Conservation (phyloP, 108 stramenopile species). For the Cylindrotheca fusiformis region DNA sequence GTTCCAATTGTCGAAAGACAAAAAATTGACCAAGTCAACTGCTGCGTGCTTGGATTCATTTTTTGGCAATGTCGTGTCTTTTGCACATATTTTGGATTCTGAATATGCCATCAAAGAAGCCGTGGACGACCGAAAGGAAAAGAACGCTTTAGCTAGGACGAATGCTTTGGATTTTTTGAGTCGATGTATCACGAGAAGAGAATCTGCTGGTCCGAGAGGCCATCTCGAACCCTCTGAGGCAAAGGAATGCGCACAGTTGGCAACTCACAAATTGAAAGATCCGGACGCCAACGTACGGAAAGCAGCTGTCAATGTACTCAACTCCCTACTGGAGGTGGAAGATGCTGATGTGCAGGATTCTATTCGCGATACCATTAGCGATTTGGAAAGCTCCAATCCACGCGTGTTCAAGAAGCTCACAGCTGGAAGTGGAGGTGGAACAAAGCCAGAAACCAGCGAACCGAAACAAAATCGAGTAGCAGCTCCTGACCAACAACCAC, state of each 20-base stretch:
- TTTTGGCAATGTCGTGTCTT: conserved; percentile 77
- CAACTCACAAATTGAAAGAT: conserved; percentile 59
- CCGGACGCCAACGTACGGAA: conserved; percentile 74
- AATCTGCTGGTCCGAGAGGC: conserved; percentile 52
- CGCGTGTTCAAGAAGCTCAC: conserved; percentile 68
- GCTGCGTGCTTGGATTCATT: conserved; percentile 62
- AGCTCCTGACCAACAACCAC: too few relatives aligned
- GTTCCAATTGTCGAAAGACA: conserved; percentile 74
- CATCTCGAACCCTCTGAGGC: conserved; percentile 36
- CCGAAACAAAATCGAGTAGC: too few relatives aligned
- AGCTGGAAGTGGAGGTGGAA: background rate
- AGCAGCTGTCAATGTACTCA: conserved; percentile 51
- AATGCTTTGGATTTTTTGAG: conserved; percentile 58
- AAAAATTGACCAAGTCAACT: conserved; percentile 72
- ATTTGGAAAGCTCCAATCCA: conserved; percentile 52
- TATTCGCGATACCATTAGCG: conserved; percentile 28
- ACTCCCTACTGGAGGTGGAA: conserved; percentile 39
- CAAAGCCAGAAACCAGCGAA: too few relatives aligned
- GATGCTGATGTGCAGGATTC: conserved; percentile 30
- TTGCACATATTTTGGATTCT: conserved; percentile 72
- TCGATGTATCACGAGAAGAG: conserved; percentile 59
- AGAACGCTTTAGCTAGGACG: conserved; percentile 73
- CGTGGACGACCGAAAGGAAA: conserved; percentile 69
- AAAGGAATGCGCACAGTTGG: conserved; percentile 35
- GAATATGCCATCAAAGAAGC: conserved; percentile 59